A percentile compares a stretch with the other conserved stretches of the same genome.
These are phyloP conservation scores for Nicotiana attenuata DNA, from an alignment of 257 asterid genomes.

Conservation along the genomic window DNA sequence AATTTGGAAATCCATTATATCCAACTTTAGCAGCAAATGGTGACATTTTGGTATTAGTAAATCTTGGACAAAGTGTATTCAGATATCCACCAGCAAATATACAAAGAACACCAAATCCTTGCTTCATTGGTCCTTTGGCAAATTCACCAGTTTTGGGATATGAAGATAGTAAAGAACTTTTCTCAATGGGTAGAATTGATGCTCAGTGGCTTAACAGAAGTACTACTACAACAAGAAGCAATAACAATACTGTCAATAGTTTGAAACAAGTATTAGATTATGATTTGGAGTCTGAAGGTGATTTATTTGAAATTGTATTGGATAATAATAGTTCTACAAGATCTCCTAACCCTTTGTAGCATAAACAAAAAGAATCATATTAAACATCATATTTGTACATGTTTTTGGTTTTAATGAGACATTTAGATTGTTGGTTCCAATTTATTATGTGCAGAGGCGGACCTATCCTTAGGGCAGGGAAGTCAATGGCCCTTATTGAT, in stretches of 20 bases:
- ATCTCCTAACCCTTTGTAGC: conserved; percentile 33
- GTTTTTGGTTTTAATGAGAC: background rate
- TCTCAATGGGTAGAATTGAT: conserved; percentile 94
- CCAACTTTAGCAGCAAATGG: conserved; percentile 70
- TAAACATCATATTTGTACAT: background rate
- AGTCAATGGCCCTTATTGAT: no score
- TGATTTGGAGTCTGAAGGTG: conserved; percentile 82
- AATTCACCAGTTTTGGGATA: conserved; percentile 51
- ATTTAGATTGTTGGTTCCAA: background rate
- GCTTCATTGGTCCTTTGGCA: conserved; percentile 54
- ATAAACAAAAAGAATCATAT: background rate
- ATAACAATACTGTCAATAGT: conserved; percentile 42
- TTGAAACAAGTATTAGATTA: conserved; percentile 29
- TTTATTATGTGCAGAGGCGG: no score
- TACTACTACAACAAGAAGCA: conserved; percentile 43
- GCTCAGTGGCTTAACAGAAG: conserved; percentile 59
- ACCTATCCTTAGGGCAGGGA: no score
- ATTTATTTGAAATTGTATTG: conserved; percentile 76
- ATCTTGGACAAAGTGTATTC: conserved; percentile 83
- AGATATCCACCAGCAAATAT: conserved; percentile 45
- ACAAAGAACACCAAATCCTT: conserved; percentile 76
- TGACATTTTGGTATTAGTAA: conserved; percentile 46
- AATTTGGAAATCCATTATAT: conserved; percentile 54
- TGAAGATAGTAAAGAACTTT: conserved; percentile 87
- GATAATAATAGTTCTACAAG: conserved; percentile 41